Evolutionary conservation across 2,329 filamentous ascomycete genomes (phyloP).

Genomic region (Cadophora malorum): DNA sequence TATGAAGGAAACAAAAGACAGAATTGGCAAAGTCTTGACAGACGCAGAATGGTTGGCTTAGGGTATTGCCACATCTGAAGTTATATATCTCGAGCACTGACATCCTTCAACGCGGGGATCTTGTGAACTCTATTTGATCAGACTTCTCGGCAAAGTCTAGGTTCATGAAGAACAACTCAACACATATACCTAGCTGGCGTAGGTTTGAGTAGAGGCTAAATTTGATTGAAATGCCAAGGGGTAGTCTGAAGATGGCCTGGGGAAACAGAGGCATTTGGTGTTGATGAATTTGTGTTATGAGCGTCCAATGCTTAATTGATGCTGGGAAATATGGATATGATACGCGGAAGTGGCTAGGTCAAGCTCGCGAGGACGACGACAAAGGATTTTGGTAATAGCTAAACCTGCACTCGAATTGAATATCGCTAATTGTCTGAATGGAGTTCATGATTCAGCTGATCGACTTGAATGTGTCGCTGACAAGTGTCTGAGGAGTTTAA

Average conservation of each 20-base stretch:
- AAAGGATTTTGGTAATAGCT: neutral
- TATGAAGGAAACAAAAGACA: neutral
- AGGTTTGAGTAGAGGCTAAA: too few species aligned
- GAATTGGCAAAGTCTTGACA: neutral
- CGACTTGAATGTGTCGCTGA: neutral
- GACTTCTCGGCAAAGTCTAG: neutral
- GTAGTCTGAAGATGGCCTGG: too few species aligned
- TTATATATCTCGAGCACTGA: neutral
- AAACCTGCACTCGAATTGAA: neutral
- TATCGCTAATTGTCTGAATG: neutral
- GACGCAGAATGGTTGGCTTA: neutral
- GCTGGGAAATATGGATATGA: neutral
- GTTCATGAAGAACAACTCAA: neutral
- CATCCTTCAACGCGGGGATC: neutral
- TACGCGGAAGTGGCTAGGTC: neutral
- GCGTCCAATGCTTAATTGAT: neutral
- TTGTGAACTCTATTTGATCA: neutral
- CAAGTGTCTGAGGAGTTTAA: neutral
- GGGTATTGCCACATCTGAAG: neutral
- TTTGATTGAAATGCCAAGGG: too few species aligned
- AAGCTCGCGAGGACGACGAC: neutral
- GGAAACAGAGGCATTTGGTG: too few species aligned
- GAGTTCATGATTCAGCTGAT: neutral
- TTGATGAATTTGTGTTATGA: too few species aligned
- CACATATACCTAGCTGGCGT: neutral